Evolutionary conservation across 1,284 basidiomycete species (phyloP).

Genomic region (Cystobasidium sp.): DNA sequence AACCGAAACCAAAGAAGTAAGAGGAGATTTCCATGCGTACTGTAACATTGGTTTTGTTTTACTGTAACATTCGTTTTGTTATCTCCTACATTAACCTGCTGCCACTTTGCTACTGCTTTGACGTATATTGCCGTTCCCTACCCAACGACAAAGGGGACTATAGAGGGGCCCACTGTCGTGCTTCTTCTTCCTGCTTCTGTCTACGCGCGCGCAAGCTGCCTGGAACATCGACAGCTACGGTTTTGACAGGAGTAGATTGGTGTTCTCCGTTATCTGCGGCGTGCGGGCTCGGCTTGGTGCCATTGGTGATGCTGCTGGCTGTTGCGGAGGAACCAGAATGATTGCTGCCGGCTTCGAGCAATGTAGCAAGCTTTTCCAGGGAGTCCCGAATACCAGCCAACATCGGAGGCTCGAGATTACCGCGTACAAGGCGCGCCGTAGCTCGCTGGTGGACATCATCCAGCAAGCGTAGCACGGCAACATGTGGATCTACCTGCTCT

Average conservation of each 20-base stretch:
- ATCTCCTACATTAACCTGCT: no score
- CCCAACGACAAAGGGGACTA: not conserved
- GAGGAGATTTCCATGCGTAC: not conserved
- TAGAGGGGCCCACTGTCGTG: constrained; percentile 26
- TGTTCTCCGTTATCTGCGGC: not conserved
- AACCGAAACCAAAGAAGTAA: constrained; percentile 43
- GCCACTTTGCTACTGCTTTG: no score
- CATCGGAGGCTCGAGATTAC: not conserved
- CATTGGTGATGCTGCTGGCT: not conserved
- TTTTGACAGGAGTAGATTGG: not conserved
- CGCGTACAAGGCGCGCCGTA: not conserved
- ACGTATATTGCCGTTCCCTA: no score
- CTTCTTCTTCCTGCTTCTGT: constrained; percentile 11
- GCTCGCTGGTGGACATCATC: constrained; percentile 6
- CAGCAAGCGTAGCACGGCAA: not conserved
- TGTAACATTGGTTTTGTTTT: no score
- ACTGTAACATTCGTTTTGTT: no score
- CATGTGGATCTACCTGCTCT: not conserved
- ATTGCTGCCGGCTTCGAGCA: not conserved
- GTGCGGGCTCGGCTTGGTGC: not conserved
- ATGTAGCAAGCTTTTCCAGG: not conserved
- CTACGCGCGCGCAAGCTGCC: constrained; percentile 28
- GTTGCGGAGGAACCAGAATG: no score
- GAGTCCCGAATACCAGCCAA: not conserved
- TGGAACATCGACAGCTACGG: not conserved